Base-by-base conservation (phyloP, 305 asterid species). In the Striga hermonthica region DNA sequence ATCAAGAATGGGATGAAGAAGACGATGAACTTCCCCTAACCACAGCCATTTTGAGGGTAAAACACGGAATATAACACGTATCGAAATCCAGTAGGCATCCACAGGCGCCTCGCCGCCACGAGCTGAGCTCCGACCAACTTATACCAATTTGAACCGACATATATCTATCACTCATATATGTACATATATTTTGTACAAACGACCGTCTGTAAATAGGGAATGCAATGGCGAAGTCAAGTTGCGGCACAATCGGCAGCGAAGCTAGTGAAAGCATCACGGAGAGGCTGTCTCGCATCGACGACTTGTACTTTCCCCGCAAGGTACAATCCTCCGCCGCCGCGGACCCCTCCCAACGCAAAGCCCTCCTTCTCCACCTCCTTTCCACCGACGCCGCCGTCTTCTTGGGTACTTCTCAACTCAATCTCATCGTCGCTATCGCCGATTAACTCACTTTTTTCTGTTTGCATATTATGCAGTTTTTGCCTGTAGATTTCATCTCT, bases 221-320 rank as follows among this genome's bases (percentile, higher is more conserved):
- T 22, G 31, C 31, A 22, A 79, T 79, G 83, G 75, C 75, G 75
- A 63, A 70, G 50, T 73, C 66, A 8, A 57, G 4, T 12, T 5
- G 22, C 11, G 67, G 50, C 50, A 56, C 72, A 65, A 53, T 89
- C 13, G 73, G 75, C 75, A 56, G 35, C 74, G 88, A 84, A 75
- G 81, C 86, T 56, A 69, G 72, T 79, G 94, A 88, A 50, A 79
- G 67, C 59, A 77, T 92, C 28, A 71, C 94, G 13, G 82, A 70
- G 38, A 82, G 96, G 66, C 75, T 92, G 43, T 92, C 96, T 16
- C 76, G 75, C 57, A 67, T 86, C 34, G 97, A 90, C 28, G 89
- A 87, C 80, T 77, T 92, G 72, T 92, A 92, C 84, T 92, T 83
- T 63, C 98, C 98, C 13, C 96, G 93, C 68, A 88, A 88, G 45